A percentile compares a stretch with the other conserved stretches of the same genome.
phyloP scores from a whole-genome alignment of 805 yeast species.

The Kodamaea hsintzibuensis region DNA sequence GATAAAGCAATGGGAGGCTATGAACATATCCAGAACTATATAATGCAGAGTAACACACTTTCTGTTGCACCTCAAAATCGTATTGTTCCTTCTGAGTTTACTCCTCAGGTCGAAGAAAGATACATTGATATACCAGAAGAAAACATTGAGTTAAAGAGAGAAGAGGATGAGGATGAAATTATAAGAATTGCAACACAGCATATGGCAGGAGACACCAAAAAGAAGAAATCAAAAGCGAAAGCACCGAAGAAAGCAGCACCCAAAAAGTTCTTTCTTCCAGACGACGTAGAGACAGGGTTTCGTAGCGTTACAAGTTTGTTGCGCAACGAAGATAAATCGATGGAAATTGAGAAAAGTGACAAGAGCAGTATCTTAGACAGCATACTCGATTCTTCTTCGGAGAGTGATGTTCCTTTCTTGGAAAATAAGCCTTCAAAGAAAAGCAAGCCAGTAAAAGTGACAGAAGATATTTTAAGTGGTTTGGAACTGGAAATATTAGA shows the following conservation, averaged over 20 bases:
- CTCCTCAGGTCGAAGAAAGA: constrained; percentile 58
- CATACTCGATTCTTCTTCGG: constrained; percentile 17
- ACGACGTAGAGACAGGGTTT: constrained; percentile 67
- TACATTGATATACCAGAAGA: constrained; percentile 71
- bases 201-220: constrained; percentile 42
- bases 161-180: constrained; percentile 65
- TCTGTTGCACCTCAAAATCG: constrained; percentile 55
- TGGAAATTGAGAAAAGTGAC: constrained; percentile 6
- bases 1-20: constrained; percentile 85
- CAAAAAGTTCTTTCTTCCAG: constrained; percentile 72
- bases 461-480: not conserved
- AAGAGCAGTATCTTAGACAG: constrained; percentile 14
- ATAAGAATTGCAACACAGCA: constrained; percentile 66
- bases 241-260: constrained; percentile 15
- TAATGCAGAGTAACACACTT: constrained; percentile 49
- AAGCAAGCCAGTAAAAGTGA: not conserved
- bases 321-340: constrained; percentile 7
- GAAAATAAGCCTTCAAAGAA: not conserved
- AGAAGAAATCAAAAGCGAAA: constrained; percentile 13
- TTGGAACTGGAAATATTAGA: not conserved
- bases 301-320: constrained; percentile 52
- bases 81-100: constrained; percentile 59
- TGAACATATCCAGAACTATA: constrained; percentile 69
- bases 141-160: constrained; percentile 55
- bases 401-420: constrained; percentile 14